These are phyloP conservation scores for Tricholoma flavovirens DNA, from an alignment of 768 basidiomycete genomes.

Conservation along the genomic window DNA sequence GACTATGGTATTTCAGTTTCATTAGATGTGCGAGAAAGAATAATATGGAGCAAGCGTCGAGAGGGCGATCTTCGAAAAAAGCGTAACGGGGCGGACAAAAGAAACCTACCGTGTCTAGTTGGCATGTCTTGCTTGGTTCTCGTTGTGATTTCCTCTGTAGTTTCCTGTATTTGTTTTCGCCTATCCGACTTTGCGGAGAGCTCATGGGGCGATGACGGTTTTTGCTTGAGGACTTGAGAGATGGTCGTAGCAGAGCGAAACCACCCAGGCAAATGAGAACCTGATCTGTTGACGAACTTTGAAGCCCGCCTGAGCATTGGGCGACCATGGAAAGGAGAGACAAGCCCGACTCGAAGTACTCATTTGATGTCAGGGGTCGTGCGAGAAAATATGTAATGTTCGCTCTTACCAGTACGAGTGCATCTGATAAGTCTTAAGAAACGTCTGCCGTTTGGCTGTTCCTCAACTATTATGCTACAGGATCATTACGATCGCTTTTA, in stretches of 20 bases:
- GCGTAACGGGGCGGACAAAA: not conserved
- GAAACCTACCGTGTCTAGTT: conserved; percentile 8
- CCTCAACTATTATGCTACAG: too few species aligned
- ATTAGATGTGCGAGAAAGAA: not conserved
- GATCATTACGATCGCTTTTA: too few species aligned
- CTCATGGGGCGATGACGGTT: conserved; percentile 1
- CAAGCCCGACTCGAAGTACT: not conserved
- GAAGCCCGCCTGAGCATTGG: conserved; percentile 19
- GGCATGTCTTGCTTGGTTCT: conserved; percentile 2
- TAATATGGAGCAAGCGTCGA: not conserved
- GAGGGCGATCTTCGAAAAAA: not conserved
- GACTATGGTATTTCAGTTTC: conserved; percentile 27
- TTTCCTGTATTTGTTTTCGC: not conserved
- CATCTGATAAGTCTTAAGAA: too few species aligned
- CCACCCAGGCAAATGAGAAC: conserved; percentile 26
- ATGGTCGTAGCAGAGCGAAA: conserved; percentile 22
- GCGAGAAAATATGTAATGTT: too few species aligned
- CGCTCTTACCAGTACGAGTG: too few species aligned
- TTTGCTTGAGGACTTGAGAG: conserved; percentile 17
- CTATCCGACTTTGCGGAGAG: conserved; percentile 2
- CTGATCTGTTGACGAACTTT: conserved; percentile 15
- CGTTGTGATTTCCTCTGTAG: conserved; percentile 1
- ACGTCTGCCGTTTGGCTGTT: too few species aligned
- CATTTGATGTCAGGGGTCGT: not conserved
- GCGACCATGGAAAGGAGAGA: conserved; percentile 13